Conservation (phyloP, 2,329 filamentous ascomycete genomes). For the Colletotrichum musae region DNA sequence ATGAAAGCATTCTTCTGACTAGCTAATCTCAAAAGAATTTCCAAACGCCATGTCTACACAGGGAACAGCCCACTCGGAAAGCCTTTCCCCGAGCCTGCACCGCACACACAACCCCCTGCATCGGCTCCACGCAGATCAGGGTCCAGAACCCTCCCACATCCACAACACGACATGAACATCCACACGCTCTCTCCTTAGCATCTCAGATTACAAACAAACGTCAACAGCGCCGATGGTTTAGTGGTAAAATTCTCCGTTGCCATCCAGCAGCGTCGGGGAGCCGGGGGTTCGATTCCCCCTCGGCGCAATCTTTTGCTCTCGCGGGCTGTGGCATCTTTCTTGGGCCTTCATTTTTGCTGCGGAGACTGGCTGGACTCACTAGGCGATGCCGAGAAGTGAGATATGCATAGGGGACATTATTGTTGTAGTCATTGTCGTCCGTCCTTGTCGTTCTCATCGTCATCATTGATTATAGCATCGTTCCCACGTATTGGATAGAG, state of each 20-base stretch:
- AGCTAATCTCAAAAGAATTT: too few species aligned
- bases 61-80: too few species aligned
- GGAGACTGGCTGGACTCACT: not conserved
- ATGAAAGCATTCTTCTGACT: too few species aligned
- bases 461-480: too few species aligned
- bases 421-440: too few species aligned
- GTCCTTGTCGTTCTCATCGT: too few species aligned
- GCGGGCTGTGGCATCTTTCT: fast-evolving
- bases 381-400: not conserved
- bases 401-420: too few species aligned
- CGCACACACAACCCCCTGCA: not conserved
- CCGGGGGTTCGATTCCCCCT: conserved; percentile 30
- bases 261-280: conserved; percentile 29
- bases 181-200: fast-evolving
- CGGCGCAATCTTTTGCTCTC: conserved; percentile 17
- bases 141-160: conserved; percentile 15
- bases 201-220: not conserved
- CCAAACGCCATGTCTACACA: too few species aligned
- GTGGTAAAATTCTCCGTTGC: conserved; percentile 35
- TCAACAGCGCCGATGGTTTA: conserved; percentile 28
- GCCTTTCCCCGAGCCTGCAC: too few species aligned
- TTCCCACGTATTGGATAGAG: too few species aligned
- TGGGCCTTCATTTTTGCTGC: not conserved
- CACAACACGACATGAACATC: not conserved
- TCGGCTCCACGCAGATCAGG: conserved; percentile 12